Evolutionary conservation across 2,329 filamentous ascomycete genomes (phyloP), one percentile per base, ranked within the genome.

Genomic region (Cladosporium sp.): DNA sequence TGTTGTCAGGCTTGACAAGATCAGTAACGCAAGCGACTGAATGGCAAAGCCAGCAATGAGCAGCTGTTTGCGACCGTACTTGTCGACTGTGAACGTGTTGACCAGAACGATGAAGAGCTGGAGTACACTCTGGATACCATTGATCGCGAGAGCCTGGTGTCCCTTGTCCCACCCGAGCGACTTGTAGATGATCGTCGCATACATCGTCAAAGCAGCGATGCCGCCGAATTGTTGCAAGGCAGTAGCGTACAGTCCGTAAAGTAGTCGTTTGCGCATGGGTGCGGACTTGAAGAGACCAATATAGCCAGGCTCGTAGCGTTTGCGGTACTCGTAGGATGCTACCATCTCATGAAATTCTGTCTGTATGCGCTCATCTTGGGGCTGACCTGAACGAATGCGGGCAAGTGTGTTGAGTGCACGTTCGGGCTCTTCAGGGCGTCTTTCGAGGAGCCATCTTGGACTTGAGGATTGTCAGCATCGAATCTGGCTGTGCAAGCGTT

Each of bases 51-150:
- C 71, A 15, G 66, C 64, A 20, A 74, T 65, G 3, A 75, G 63
- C 4, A 75, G 65, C n/a, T 65, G 60, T 44, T 67, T 67, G 19
- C 73, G 65, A 3, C 72, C 72, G 48, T 70, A 74, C 15, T 63
- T 57, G 50, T 74, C 72, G 25, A 75, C 73, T 0, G 73, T 74
- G 59, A 74, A 73, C 7, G 73, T 75, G 58, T 75, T 74, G 47
- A 75, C 72, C 13, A 74, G 59, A 3, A 74, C 71, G 37, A 74
- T 73, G 44, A 74, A 65, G 3, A 74, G 66, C 55, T 75, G 73
- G 12, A 74, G 63, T 7, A 71, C 68, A 10, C 72, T 63, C 58
- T 75, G 73, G 42, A 73, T 72, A 24, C 71, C 72, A 55, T 75
- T 75, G 63, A 74, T 73, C 8, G 70, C 66, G 17, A 73, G 63